phyloP scores from a whole-genome alignment of 139 green algal species.

The Ettlia oleoabundans region DNA sequence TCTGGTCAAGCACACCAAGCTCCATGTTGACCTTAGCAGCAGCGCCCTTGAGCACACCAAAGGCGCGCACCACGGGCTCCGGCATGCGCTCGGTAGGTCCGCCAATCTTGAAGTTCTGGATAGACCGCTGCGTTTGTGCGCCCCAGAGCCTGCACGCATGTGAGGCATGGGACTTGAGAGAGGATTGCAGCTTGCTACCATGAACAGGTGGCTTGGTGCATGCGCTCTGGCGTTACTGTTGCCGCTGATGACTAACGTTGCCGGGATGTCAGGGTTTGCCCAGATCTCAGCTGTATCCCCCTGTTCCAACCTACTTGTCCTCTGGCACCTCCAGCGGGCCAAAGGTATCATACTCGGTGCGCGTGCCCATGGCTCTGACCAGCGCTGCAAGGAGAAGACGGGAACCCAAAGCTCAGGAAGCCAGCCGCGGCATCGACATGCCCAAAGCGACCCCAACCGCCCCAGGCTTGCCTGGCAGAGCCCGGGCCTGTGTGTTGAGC shows the following conservation, averaged over 20 bases:
- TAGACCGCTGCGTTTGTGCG: constrained; percentile 95
- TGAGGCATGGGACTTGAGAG: not conserved
- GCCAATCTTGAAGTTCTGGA: constrained; percentile 99
- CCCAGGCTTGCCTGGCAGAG: constrained; percentile 3
- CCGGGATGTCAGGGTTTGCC: too few relatives aligned
- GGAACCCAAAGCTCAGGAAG: constrained; percentile 14
- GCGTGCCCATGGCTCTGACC: constrained; percentile 49
- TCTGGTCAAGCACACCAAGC: constrained; percentile 65
- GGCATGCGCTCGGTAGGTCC: constrained; percentile 90
- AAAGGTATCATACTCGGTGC: constrained; percentile 87
- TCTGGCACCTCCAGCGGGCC: constrained; percentile 85
- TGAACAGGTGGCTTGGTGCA: too few relatives aligned
- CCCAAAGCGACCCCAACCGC: not conserved
- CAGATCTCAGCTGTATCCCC: too few relatives aligned
- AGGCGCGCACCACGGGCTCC: constrained; percentile 86
- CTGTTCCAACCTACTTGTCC: constrained; percentile 73
- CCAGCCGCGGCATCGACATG: not conserved
- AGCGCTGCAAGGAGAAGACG: not conserved
- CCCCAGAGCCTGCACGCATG: constrained; percentile 86
- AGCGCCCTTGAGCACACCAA: constrained; percentile 92
- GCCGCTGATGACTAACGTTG: too few relatives aligned
- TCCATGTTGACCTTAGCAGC: constrained; percentile 87
- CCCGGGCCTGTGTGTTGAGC: not conserved
- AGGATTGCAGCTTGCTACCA: too few relatives aligned
- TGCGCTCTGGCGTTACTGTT: too few relatives aligned